phyloP scores from a whole-genome alignment of 1,139 yeast species.

The Zhuliangozyma parablackwelliae region DNA sequence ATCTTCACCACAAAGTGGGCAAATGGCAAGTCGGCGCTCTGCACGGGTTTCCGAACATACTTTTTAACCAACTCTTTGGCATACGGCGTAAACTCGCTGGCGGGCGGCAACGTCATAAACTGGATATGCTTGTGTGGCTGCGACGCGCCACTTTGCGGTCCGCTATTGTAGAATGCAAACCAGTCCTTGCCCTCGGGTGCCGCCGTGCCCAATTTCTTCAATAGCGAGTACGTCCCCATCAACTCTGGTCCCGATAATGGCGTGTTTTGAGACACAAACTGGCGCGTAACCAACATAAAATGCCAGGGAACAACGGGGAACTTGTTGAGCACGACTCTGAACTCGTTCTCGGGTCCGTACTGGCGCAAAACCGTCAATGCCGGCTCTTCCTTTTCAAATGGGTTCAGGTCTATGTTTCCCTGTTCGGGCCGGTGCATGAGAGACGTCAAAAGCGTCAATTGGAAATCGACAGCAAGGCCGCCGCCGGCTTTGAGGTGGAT shows the following conservation, averaged over 20 bases:
- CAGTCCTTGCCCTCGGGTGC: constrained; percentile 24
- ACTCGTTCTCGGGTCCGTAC: constrained; percentile 45
- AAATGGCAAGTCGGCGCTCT: constrained; percentile 60
- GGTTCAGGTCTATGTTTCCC: constrained; percentile 46
- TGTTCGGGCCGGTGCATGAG: constrained; percentile 57
- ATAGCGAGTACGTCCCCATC: constrained; percentile 49
- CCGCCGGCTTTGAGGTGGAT: constrained; percentile 15
- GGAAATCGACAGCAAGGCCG: constrained; percentile 19
- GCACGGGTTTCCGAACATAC: constrained; percentile 40
- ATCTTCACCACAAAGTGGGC: constrained; percentile 77
- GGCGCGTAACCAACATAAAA: constrained; percentile 69
- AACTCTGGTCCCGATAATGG: constrained; percentile 71
- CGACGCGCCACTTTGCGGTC: constrained; percentile 85
- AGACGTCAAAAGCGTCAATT: constrained; percentile 33
- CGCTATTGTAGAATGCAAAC: constrained; percentile 86
- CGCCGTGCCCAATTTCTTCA: constrained; percentile 24
- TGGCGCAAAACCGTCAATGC: constrained; percentile 59
- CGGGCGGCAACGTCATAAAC: constrained; percentile 63
- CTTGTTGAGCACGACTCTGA: constrained; percentile 72
- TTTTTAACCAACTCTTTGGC: constrained; percentile 37
- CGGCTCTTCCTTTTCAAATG: constrained; percentile 79
- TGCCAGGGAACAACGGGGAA: constrained; percentile 81
- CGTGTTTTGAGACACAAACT: constrained; percentile 65
- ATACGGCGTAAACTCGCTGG: constrained; percentile 47
- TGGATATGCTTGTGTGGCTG: constrained; percentile 92